phyloP scores from a whole-genome alignment of 2,329 filamentous ascomycete genomes.

The Talaromyces sp. region DNA sequence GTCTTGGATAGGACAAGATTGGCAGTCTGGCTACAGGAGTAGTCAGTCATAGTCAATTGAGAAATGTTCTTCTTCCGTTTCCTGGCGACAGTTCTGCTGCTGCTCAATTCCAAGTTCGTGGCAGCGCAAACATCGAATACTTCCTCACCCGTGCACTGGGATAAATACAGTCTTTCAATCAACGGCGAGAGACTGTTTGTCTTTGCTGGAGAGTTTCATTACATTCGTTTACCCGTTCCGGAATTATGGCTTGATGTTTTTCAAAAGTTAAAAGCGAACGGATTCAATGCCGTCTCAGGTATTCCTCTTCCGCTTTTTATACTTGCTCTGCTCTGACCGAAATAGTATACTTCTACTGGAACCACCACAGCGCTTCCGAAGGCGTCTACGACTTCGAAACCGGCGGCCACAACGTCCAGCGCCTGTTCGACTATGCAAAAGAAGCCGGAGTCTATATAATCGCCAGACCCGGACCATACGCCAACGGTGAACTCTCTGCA shows the following conservation, averaged over 20 bases:
- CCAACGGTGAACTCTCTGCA: conserved; percentile 51
- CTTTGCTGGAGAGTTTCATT: conserved; percentile 53
- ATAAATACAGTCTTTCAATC: conserved; percentile 50
- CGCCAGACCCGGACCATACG: conserved; percentile 51
- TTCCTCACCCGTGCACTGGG: conserved; percentile 48
- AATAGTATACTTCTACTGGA: conserved; percentile 30
- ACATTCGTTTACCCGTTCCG: conserved; percentile 52
- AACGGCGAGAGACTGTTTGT: conserved; percentile 50
- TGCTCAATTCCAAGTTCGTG: not conserved
- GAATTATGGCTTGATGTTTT: conserved; percentile 56
- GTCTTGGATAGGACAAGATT: not conserved
- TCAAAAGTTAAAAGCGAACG: conserved; percentile 53
- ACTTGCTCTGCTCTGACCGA: conserved; percentile 7
- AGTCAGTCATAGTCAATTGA: not conserved
- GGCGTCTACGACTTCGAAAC: conserved; percentile 51
- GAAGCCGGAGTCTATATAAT: conserved; percentile 53
- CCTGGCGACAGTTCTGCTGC: not conserved
- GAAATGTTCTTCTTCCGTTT: conserved; percentile 9
- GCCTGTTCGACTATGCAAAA: conserved; percentile 51
- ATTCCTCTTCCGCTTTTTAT: not conserved
- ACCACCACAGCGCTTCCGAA: conserved; percentile 36
- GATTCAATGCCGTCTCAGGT: conserved; percentile 49
- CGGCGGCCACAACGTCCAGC: conserved; percentile 50
- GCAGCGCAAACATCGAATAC: conserved; percentile 1
- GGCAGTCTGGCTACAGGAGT: not conserved